Conservation (phyloP, 1,284 basidiomycete species). For the Vanrija pseudolonga region DNA sequence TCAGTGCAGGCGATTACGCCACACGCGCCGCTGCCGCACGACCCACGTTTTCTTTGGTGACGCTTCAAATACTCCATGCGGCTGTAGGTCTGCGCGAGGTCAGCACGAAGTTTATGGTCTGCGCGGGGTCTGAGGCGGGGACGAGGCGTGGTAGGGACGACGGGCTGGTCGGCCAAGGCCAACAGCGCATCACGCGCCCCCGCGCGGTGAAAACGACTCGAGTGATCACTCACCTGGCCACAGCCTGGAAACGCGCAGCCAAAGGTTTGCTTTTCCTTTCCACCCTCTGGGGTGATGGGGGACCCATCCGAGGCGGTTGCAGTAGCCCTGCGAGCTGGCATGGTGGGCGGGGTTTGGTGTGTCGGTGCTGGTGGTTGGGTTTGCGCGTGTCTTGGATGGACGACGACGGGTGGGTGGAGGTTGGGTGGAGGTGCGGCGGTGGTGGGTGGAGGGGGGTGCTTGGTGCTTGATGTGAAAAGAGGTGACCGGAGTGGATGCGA, state of each 20-base stretch:
- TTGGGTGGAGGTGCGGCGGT: background rate
- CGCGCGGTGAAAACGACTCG: too few species aligned
- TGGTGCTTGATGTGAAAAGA: background rate
- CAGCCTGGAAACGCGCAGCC: conserved; percentile 43
- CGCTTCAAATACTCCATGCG: conserved; percentile 50
- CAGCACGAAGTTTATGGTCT: conserved; percentile 1
- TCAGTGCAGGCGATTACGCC: background rate
- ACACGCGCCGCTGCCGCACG: background rate
- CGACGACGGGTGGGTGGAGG: background rate
- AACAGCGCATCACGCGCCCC: background rate
- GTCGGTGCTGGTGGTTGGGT: background rate
- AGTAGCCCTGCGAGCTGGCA: conserved; percentile 18
- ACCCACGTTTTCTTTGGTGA: conserved; percentile 49
- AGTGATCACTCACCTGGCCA: conserved; percentile 34
- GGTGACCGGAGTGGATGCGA: background rate
- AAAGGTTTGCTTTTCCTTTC: conserved; percentile 46
- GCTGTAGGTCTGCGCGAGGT: conserved; percentile 36
- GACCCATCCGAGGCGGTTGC: conserved; percentile 15
- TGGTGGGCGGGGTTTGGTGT: background rate
- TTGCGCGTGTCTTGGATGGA: background rate
- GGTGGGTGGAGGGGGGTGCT: background rate
- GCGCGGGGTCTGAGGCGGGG: background rate
- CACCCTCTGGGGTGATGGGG: conserved; percentile 22
- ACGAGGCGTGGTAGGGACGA: background rate
- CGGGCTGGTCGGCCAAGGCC: background rate